A percentile compares a stretch with the other conserved stretches of the same genome.
These are phyloP conservation scores for Glomus cerebriforme DNA, from an alignment of 192 early-diverging fungal genomes.

Conservation along the genomic window DNA sequence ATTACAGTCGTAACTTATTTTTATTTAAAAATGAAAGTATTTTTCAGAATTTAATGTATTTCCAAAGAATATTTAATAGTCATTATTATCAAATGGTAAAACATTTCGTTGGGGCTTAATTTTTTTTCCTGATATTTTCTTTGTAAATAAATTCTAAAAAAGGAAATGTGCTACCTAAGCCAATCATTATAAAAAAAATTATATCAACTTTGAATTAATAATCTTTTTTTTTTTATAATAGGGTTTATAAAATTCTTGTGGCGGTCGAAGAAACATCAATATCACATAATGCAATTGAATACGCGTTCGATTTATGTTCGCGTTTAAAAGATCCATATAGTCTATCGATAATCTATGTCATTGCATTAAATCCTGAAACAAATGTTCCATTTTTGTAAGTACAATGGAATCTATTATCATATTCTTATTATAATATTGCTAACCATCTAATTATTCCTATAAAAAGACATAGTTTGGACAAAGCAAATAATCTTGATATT, in stretches of 20 bases:
- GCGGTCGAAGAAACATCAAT: slow-evolving; percentile 12
- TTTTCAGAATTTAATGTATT: no score
- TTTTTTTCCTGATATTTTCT: background rate
- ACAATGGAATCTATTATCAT: background rate
- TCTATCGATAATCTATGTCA: slow-evolving; percentile 16
- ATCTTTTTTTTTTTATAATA: background rate
- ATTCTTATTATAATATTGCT: background rate
- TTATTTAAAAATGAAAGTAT: no score
- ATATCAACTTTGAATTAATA: background rate
- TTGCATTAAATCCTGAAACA: slow-evolving; percentile 28
- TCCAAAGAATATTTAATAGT: no score
- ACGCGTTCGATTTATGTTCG: slow-evolving; percentile 32
- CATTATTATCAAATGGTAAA: background rate
- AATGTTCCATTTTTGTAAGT: slow-evolving; percentile 32
- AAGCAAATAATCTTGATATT: slow-evolving; percentile 34
- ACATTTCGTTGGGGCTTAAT: background rate
- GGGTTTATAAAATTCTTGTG: slow-evolving; percentile 20
- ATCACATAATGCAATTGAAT: slow-evolving; percentile 24
- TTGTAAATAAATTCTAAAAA: background rate
- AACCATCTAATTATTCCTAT: background rate
- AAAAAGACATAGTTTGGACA: slow-evolving; percentile 26
- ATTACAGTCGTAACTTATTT: no score
- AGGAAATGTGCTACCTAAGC: background rate
- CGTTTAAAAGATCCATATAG: slow-evolving; percentile 5
- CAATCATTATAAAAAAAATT: background rate